Base-by-base conservation (phyloP, 768 basidiomycete genomes). In the Piloderma croceum region DNA sequence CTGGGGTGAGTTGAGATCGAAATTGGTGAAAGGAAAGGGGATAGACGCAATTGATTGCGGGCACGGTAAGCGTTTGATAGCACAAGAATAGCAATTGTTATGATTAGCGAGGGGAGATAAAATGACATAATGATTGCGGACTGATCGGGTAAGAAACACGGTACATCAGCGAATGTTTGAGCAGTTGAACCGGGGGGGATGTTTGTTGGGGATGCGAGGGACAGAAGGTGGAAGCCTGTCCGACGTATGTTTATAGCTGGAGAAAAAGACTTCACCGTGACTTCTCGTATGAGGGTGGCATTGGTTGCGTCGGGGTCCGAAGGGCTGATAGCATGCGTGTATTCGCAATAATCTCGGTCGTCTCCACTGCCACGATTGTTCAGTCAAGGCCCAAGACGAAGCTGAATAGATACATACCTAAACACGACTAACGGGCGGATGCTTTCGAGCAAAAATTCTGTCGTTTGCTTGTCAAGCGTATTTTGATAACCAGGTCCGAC, bases 341-440 rank as follows among this genome's bases (percentile, higher is more conserved):
- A 73, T 49, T 90, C 87, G 53, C 92, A 97, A 52, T 88, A 88
- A 61, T 96, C 92, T 36, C 89, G 85, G 59, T 94, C 88, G 61
- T 97, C 90, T 5, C 82, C 92, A 53, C 87, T 88, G 47, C 15
- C 31, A 19, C n/a, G 39, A 40, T 20, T 45, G 24, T 39, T n/a
- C 20, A 42, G 17, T 51, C 33, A 53, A 36, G 19, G 36, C 25
- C 34, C 31, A 13, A 13, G 31, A 37, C 9, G 19, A 21, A 31
- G 17, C 36, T 1, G 31, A 22, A 34, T 19, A 37, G 10, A 13
- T 19, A 50, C 70, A 49, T 36, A 83, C 85, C 83, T 90, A 58
- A 86, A 90, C 2, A 94, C 69, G 1, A 76, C 49, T 7, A 65
- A 58, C 9, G 91, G 92, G 27, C 69, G 70, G n/a, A 92, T 57